Evolutionary conservation across 192 early-diverging fungal genomes (phyloP).

Genomic region (Rhizophagus clarus): DNA sequence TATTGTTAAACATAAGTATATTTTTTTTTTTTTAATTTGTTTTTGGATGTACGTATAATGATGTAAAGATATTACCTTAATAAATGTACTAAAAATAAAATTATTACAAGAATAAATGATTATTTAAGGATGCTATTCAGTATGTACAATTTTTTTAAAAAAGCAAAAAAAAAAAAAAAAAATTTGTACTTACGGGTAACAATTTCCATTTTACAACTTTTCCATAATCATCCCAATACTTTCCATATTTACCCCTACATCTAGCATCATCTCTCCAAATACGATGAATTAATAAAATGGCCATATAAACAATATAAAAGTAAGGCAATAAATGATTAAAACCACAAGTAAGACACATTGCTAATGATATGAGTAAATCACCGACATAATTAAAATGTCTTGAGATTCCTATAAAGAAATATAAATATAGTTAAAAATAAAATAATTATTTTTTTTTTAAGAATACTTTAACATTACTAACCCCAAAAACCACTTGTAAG

Average conservation of each 20-base stretch:
- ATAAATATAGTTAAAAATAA: background rate
- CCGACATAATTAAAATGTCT: slow-evolving; percentile 86
- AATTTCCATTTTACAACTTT: slow-evolving; percentile 37
- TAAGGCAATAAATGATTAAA: slow-evolving; percentile 67
- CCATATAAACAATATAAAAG: slow-evolving; percentile 85
- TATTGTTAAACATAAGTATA: no score
- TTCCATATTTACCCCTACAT: slow-evolving; percentile 79
- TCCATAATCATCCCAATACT: slow-evolving; percentile 80
- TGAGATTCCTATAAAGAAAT: slow-evolving; percentile 46
- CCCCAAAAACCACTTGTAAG: slow-evolving; percentile 82
- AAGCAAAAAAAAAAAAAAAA: no score
- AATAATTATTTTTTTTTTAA: slow-evolving; percentile 27
- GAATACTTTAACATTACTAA: slow-evolving; percentile 25
- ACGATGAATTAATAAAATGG: slow-evolving; percentile 68
- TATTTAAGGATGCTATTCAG: no score
- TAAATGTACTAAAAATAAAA: no score
- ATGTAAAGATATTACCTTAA: no score
- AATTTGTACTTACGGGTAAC: slow-evolving; percentile 21
- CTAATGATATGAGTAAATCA: slow-evolving; percentile 70
- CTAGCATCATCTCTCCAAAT: slow-evolving; percentile 71
- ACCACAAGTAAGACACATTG: slow-evolving; percentile 76
- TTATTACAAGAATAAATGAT: no score
- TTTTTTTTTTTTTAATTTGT: no score
- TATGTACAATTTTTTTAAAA: no score
- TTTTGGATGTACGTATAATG: no score